Evolutionary conservation across 345 rosid species (phyloP).

Genomic region (Melaleuca alternifolia): DNA sequence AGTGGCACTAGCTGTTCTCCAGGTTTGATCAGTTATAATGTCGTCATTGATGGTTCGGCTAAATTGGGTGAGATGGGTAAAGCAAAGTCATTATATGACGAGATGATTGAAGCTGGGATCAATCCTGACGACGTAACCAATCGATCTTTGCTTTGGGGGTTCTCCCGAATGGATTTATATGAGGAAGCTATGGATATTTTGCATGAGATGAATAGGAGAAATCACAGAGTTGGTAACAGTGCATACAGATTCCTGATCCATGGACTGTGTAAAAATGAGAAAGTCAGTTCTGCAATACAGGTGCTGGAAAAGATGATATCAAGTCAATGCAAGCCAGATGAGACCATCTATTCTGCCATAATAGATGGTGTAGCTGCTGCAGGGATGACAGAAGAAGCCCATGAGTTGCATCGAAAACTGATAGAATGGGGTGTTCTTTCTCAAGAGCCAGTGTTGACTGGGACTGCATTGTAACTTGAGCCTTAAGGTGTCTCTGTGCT

Average conservation of each 20-base stretch:
- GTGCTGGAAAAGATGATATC: slow-evolving; percentile 66
- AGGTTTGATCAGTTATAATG: slow-evolving; percentile 62
- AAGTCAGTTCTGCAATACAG: slow-evolving; percentile 53
- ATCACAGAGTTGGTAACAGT: slow-evolving; percentile 28
- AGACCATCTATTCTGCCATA: slow-evolving; percentile 21
- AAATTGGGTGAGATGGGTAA: slow-evolving; percentile 40
- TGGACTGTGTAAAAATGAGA: slow-evolving; percentile 44
- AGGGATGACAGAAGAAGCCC: slow-evolving; percentile 59
- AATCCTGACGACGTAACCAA: slow-evolving; percentile 69
- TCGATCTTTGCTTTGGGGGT: slow-evolving; percentile 60
- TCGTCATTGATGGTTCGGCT: slow-evolving; percentile 59
- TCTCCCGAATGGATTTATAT: slow-evolving; percentile 28
- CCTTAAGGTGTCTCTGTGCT: not conserved
- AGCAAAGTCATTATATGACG: slow-evolving; percentile 39
- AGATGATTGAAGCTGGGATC: slow-evolving; percentile 46
- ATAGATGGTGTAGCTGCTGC: slow-evolving; percentile 39
- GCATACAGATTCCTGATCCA: slow-evolving; percentile 43
- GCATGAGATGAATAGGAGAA: slow-evolving; percentile 42
- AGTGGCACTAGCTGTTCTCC: slow-evolving; percentile 39
- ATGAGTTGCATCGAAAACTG: slow-evolving; percentile 38
- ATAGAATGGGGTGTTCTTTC: slow-evolving; percentile 25
- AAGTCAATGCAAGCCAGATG: slow-evolving; percentile 39
- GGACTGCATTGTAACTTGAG: not conserved
- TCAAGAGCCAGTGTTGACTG: not conserved
- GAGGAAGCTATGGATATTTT: slow-evolving; percentile 54